These are phyloP conservation scores for Fusarium floridanum DNA, from an alignment of 2,329 filamentous ascomycete species.

Conservation along the genomic window DNA sequence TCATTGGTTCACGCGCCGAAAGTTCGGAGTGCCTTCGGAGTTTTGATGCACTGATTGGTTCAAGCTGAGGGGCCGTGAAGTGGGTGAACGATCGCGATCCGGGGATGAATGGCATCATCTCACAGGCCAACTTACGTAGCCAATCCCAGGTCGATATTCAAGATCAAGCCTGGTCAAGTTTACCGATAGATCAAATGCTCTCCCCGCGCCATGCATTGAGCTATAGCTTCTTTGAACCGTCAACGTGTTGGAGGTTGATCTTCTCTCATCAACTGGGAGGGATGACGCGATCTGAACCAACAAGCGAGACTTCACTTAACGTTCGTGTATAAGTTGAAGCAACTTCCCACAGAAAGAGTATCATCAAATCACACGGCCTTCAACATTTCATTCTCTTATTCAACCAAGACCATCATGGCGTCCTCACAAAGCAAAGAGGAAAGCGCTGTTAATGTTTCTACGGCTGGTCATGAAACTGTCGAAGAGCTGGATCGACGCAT, in stretches of 20 bases:
- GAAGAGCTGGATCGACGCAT: neutral
- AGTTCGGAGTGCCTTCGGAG: neutral
- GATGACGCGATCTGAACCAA: neutral
- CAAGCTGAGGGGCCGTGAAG: neutral
- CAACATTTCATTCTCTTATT: neutral
- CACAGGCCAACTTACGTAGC: neutral
- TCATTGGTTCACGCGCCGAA: neutral
- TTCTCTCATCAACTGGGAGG: neutral
- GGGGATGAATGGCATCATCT: neutral
- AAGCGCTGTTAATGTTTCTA: neutral
- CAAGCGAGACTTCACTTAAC: neutral
- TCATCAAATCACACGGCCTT: neutral
- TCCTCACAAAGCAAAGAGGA: neutral
- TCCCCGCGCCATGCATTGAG: neutral
- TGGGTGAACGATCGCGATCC: neutral
- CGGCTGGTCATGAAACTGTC: neutral
- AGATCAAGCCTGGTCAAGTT: neutral
- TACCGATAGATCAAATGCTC: neutral
- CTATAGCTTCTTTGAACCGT: neutral
- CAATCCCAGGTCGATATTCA: neutral
- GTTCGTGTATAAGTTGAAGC: neutral
- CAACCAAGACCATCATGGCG: neutral
- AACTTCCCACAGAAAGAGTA: neutral
- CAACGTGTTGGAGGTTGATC: neutral
- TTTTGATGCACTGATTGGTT: neutral